Base-by-base conservation (phyloP, 2,329 filamentous ascomycete species). In the Colletotrichum falcatum region DNA sequence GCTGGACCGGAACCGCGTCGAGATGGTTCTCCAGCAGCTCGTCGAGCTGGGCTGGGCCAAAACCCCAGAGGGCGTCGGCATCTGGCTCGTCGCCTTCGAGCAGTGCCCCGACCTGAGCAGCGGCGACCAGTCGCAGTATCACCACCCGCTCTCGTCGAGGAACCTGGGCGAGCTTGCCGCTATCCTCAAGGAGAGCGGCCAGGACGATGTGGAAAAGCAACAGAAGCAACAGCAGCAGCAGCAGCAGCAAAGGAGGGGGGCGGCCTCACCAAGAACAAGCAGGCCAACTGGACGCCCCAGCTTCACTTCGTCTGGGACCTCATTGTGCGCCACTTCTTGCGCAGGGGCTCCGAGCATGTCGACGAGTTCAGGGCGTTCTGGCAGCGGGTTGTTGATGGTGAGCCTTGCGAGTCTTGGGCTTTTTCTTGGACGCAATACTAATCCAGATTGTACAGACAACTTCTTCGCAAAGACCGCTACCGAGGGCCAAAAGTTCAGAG, bases 251-350 rank as follows among this genome's bases (percentile, higher is more conserved):
- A 14, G 42, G 35, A 46, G 18, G 37, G 56, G 42, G 67, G 56
- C 2, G 16, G 11, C 26, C 44, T 75, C 49, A 76, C 75, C 12
- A 86, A 85, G 75, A 82, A 83, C 28, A 89, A 90, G 77, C 91
- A 92, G 71, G 91, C 92, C 23, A 91, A 90, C 72, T 95, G 94
- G 87, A 94, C 90, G 66, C 89, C 92, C 1, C 92, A 94, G 76
- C 84, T 97, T 65, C 93, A 94, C 76, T 97, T 97, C 78, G 93
- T 94, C 0, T 98, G 95, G 96, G 89, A 93, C 73, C 81, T 95
- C 33, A 88, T 98, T 26, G 80, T 97, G n/a, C 81, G 77, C 1
- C 83, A 86, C 70, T 89, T 86, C 73, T 74, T 83, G 33, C 79
- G 81, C 61, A 77, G 80, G 26, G 80, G 76, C 23, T 75, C 80